phyloP scores from a whole-genome alignment of 352 stramenopile genomes.

The Aphanomyces cochlioides region DNA sequence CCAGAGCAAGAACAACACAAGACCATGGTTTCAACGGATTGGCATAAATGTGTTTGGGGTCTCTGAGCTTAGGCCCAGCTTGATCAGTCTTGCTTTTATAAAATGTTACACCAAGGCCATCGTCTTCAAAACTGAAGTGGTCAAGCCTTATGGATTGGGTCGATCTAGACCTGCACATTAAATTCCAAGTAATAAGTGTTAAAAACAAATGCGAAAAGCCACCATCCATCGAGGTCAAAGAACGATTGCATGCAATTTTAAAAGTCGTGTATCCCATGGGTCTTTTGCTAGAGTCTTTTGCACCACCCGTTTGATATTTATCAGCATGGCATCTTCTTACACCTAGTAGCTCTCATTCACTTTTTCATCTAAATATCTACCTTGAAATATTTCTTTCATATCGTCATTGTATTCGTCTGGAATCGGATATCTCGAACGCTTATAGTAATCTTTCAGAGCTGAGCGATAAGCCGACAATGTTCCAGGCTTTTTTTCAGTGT shows the following conservation, averaged over 20 bases:
- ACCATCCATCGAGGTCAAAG: neutral
- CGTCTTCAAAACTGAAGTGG: conserved; percentile 35
- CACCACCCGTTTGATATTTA: too few species aligned
- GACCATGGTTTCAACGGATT: conserved; percentile 37
- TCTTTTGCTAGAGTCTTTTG: neutral
- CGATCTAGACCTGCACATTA: conserved; percentile 5
- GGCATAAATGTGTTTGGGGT: conserved; percentile 41
- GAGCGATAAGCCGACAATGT: too few species aligned
- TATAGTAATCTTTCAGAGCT: too few species aligned
- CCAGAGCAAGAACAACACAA: conserved; percentile 38
- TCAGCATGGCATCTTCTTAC: too few species aligned
- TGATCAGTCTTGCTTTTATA: conserved; percentile 43
- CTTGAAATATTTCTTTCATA: too few species aligned
- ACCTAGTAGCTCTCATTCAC: too few species aligned
- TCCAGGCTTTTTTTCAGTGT: too few species aligned
- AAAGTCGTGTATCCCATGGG: neutral
- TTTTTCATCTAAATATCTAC: too few species aligned
- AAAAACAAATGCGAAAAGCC: conserved; percentile 4
- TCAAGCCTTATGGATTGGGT: neutral
- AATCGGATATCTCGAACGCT: too few species aligned
- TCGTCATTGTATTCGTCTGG: too few species aligned
- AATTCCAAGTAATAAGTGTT: neutral
- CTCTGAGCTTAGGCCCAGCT: conserved; percentile 20
- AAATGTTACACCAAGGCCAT: conserved; percentile 40
- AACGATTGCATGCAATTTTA: neutral